These are phyloP conservation scores for Rhodotorula diobovata DNA, from an alignment of 768 basidiomycete genomes.

Conservation along the genomic window DNA sequence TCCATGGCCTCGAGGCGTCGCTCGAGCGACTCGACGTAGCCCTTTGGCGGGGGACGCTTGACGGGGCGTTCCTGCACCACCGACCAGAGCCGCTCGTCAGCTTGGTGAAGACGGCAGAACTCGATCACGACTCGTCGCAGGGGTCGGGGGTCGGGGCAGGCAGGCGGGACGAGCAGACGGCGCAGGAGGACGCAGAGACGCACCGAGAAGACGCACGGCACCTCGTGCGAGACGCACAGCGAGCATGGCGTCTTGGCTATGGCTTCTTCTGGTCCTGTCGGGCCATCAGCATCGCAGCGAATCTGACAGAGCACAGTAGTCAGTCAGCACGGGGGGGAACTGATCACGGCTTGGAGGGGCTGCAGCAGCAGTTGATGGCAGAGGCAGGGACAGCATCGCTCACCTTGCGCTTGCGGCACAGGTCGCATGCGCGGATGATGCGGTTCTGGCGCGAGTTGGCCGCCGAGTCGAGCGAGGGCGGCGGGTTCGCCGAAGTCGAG, in stretches of 20 bases:
- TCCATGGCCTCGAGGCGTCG: constrained; percentile 39
- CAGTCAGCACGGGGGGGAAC: neutral
- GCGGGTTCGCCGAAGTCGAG: too few relatives aligned
- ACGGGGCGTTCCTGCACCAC: constrained; percentile 13
- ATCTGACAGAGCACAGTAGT: neutral
- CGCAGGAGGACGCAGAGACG: too few relatives aligned
- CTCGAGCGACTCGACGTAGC: constrained; percentile 39
- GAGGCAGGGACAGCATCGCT: too few relatives aligned
- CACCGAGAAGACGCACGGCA: constrained; percentile 27
- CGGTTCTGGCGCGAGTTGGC: neutral
- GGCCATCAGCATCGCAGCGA: constrained; percentile 12
- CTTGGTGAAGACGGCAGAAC: neutral
- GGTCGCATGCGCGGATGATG: constrained; percentile 10
- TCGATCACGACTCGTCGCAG: neutral
- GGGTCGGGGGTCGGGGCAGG: too few relatives aligned
- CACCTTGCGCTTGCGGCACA: constrained; percentile 22
- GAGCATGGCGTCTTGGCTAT: constrained; percentile 5
- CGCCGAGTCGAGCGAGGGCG: neutral
- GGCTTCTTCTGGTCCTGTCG: neutral
- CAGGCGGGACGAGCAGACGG: too few relatives aligned
- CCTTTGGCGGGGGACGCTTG: constrained; percentile 21
- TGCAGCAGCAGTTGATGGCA: too few relatives aligned
- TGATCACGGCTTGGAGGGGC: neutral
- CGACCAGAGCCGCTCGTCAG: neutral
- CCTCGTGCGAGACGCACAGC: constrained; percentile 9